phyloP scores from a whole-genome alignment of 83 land plant genomes.

The Diphasiastrum complanatum region DNA sequence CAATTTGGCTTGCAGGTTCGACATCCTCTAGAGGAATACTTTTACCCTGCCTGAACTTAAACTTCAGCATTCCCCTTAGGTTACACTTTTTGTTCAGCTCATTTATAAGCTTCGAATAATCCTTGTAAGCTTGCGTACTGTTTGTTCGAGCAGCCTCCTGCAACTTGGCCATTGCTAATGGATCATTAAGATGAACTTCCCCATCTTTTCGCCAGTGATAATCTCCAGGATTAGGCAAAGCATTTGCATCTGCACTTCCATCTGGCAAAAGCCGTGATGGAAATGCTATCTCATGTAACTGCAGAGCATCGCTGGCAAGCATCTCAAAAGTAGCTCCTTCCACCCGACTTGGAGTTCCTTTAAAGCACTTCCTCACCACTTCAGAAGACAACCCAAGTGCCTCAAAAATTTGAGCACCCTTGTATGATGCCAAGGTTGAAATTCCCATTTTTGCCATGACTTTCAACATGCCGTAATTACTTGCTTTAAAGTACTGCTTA shows the following conservation, averaged over 20 bases:
- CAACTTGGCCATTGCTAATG: slow-evolving; percentile 86
- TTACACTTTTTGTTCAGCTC: slow-evolving; percentile 72
- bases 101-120: slow-evolving; percentile 79
- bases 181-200: slow-evolving; percentile 92
- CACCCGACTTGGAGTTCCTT: slow-evolving; percentile 91
- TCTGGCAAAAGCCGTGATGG: slow-evolving; percentile 59
- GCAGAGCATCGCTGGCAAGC: slow-evolving; percentile 76
- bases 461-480: slow-evolving; percentile 94
- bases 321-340: slow-evolving; percentile 99
- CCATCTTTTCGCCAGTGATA: slow-evolving; percentile 98
- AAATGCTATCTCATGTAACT: slow-evolving; percentile 80
- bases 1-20: slow-evolving; percentile 95
- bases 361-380: slow-evolving; percentile 77
- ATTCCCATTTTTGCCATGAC: slow-evolving; percentile 99
- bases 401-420: slow-evolving; percentile 99
- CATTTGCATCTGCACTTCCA: slow-evolving; percentile 88
- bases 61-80: slow-evolving; percentile 82
- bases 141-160: slow-evolving; percentile 93
- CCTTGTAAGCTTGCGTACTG: slow-evolving; percentile 80
- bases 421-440: slow-evolving; percentile 96
- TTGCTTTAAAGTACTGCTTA: slow-evolving; percentile 72
- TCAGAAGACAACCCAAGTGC: slow-evolving; percentile 93
- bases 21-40: slow-evolving; percentile 82
- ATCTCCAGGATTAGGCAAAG: slow-evolving; percentile 91
- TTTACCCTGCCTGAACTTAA: slow-evolving; percentile 46